A percentile compares a stretch with the other conserved stretches of the same genome.
Evolutionary conservation across 2,329 filamentous ascomycete species (phyloP).

Genomic region (Fusarium sp.): DNA sequence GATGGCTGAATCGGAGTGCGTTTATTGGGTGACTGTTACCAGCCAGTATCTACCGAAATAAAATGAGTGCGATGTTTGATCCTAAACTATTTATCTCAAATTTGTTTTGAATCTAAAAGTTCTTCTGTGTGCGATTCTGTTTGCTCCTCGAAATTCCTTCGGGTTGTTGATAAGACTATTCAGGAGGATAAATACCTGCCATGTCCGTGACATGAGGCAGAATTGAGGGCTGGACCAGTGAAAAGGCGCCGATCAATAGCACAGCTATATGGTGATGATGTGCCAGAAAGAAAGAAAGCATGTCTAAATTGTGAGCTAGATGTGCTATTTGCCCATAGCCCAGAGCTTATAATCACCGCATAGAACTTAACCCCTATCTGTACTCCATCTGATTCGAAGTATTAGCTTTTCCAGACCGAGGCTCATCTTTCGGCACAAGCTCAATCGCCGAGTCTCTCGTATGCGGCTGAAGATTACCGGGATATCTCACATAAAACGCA

Average conservation of each 20-base stretch:
- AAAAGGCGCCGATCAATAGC: accelerated
- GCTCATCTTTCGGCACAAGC: not conserved
- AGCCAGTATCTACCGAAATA: not conserved
- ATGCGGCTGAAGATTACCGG: not conserved
- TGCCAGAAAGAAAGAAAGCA: accelerated
- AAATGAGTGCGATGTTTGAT: not conserved
- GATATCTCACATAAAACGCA: constrained; percentile 20
- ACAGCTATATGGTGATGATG: accelerated
- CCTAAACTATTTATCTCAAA: not conserved
- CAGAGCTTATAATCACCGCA: not conserved
- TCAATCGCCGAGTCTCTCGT: not conserved
- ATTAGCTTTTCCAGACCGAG: not conserved
- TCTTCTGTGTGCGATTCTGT: not conserved
- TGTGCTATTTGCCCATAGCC: not conserved
- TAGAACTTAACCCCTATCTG: accelerated
- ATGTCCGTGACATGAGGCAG: not conserved
- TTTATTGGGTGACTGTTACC: not conserved
- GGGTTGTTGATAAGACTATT: not conserved
- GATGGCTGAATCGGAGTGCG: not conserved
- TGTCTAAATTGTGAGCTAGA: not conserved
- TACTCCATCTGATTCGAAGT: accelerated
- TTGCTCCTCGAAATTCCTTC: not conserved
- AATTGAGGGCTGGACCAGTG: not conserved
- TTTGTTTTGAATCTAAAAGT: too few species aligned
- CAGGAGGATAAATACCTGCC: too few species aligned